These are phyloP conservation scores for Alternaria angustiovoidea DNA, from an alignment of 2,329 filamentous ascomycete genomes.

Conservation along the genomic window DNA sequence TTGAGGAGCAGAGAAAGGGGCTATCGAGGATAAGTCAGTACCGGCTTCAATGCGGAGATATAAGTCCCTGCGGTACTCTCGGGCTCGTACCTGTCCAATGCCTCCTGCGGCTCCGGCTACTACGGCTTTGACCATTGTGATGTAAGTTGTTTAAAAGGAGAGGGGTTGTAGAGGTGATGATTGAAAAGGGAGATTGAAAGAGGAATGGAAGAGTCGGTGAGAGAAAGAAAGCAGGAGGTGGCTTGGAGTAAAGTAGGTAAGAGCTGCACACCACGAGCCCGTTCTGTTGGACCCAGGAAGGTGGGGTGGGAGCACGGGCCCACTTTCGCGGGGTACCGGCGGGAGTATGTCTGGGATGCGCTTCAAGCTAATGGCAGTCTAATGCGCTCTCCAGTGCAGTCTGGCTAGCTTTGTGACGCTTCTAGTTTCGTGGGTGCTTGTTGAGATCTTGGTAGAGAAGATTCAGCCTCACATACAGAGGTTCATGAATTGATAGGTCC, in stretches of 20 bases:
- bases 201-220: conserved; percentile 28
- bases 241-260: conserved; percentile 29
- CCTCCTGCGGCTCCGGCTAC: conserved; percentile 97
- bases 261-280: conserved; percentile 41
- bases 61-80: conserved; percentile 28
- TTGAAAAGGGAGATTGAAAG: conserved; percentile 5
- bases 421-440: conserved; percentile 12
- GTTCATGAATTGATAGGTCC: background rate
- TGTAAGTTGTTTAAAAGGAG: conserved; percentile 21
- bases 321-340: conserved; percentile 34
- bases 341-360: conserved; percentile 24
- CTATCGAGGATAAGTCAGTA: conserved; percentile 57
- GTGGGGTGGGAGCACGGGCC: conserved; percentile 37
- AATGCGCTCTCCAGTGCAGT: conserved; percentile 6
- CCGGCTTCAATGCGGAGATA: background rate
- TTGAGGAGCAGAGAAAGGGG: conserved; percentile 97
- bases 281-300: conserved; percentile 37
- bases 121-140: conserved; percentile 52
- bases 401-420: conserved; percentile 4
- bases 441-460: conserved; percentile 4
- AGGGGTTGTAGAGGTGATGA: conserved; percentile 23
- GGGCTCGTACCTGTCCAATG: conserved; percentile 83
- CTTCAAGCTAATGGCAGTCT: conserved; percentile 11
- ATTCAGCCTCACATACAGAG: background rate
- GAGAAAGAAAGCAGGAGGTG: conserved; percentile 24